Percentiles rank a stretch among this genome's conserved stretches.
Conservation (phyloP, 495 filamentous ascomycete species). For the Penicillium manginii region DNA sequence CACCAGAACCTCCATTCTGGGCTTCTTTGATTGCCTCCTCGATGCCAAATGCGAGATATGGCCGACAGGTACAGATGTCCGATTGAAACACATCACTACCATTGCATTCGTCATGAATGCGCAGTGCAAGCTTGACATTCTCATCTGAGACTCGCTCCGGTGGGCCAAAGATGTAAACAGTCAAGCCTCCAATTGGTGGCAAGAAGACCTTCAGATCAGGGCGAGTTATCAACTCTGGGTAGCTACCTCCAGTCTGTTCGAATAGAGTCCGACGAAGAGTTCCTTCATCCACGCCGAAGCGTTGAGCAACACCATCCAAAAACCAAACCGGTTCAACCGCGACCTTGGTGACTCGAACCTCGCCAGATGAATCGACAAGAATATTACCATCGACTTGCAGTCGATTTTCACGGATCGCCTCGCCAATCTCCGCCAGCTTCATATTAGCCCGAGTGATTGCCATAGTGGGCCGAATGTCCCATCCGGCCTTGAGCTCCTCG, state of each 20-base stretch:
- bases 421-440: constrained; percentile 91
- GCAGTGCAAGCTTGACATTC: constrained; percentile 80
- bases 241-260: constrained; percentile 92
- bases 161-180: constrained; percentile 96
- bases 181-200: constrained; percentile 93
- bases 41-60: constrained; percentile 95
- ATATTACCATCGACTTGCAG: constrained; percentile 89
- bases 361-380: constrained; percentile 78
- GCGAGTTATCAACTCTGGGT: constrained; percentile 89
- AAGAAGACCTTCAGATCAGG: constrained; percentile 94
- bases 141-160: constrained; percentile 90
- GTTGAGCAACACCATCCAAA: constrained; percentile 89
- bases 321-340: constrained; percentile 97
- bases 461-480: constrained; percentile 95
- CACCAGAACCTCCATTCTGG: constrained; percentile 86
- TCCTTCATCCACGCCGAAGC: constrained; percentile 94
- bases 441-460: constrained; percentile 95
- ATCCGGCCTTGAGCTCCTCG: constrained; percentile 61
- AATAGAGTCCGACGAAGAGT: constrained; percentile 84
- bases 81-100: constrained; percentile 98
- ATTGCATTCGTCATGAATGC: constrained; percentile 97
- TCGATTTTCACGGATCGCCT: constrained; percentile 77
- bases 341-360: constrained; percentile 94
- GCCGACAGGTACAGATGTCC: constrained; percentile 97
- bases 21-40: constrained; percentile 97